Base-by-base conservation (phyloP, 768 basidiomycete genomes). In the Leccinum imitatum region DNA sequence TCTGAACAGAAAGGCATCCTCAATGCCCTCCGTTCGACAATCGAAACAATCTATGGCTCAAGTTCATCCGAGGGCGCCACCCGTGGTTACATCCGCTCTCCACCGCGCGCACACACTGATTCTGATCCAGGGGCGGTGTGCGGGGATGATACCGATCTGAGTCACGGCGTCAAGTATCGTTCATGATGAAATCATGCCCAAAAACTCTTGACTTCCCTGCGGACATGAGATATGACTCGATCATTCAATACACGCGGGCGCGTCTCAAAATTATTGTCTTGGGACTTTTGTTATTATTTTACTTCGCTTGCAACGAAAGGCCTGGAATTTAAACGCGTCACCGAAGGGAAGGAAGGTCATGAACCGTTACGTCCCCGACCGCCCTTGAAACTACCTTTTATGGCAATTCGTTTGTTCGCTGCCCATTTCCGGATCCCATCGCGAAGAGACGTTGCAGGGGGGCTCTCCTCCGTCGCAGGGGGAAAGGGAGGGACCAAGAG, bases 321-420 rank as follows among this genome's bases (percentile, higher is more conserved):
- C 61, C 60, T 63, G 71, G 59, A 67, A 67, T 64, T 69, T 67
- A 64, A 39, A 75, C 60, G 71, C 71, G 71, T 71, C 64, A 69
- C 64, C 68, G 65, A 72, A 67, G 67, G 57, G 50, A 64, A 56
- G 59, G 44, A 46, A 46, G 44, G 44, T 46, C 50, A 65, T 68
- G 59, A 65, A 54, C 54, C 56, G 65, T 73, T 75, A 73, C 72
- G 72, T 73, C 64, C 65, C 64, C 63, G 65, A 59, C 68, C 73
- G 62, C 63, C 72, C 72, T 73, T 73, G 73, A 73, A 73, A 73
- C 70, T 73, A 56, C 72, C 73, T 62, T 7, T 67, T 73, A 69
- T 62, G 70, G 72, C 60, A 75, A 75, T 72, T 58, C 72, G 72
- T 73, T 73, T 73, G 73, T 73, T 75, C 58, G 62, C 53, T 75